Conservation (phyloP, 495 filamentous ascomycete genomes). For the Neurospora tetraspora region DNA sequence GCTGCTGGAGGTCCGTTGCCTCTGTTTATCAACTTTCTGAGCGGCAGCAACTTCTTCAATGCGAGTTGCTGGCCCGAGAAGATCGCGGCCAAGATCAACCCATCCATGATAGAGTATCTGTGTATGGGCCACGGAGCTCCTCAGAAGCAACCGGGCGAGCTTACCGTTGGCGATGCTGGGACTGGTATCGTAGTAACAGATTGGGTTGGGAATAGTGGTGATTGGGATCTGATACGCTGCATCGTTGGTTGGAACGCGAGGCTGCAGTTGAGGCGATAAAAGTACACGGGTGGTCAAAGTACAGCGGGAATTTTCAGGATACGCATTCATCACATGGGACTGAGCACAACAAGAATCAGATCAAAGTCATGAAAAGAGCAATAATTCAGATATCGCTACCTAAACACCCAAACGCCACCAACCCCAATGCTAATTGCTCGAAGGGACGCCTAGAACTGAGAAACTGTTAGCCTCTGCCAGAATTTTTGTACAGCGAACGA, state of each 20-base stretch:
- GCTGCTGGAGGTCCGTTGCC: conserved; percentile 36
- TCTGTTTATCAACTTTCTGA: conserved; percentile 85
- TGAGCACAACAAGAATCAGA: not conserved
- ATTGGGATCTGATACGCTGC: conserved; percentile 88
- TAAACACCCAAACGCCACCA: not conserved
- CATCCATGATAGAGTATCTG: conserved; percentile 72
- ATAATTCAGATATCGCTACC: not conserved
- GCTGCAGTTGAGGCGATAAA: conserved; percentile 40
- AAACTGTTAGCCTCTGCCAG: not conserved
- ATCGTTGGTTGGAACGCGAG: conserved; percentile 87
- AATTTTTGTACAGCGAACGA: conserved; percentile 18
- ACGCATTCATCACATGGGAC: not conserved
- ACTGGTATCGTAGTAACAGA: conserved; percentile 93
- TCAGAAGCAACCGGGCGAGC: conserved; percentile 31
- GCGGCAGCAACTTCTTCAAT: conserved; percentile 88
- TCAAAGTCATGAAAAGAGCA: not conserved
- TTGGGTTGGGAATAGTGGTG: conserved; percentile 79
- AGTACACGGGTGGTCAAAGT: not conserved
- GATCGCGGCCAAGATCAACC: conserved; percentile 86
- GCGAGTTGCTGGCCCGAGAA: conserved; percentile 85
- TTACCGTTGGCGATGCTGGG: conserved; percentile 56
- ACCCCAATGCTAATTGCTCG: not conserved
- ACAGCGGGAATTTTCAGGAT: not conserved
- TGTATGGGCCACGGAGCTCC: conserved; percentile 53
- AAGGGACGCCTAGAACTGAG: conserved; percentile 1